Base-by-base conservation (phyloP, 192 early-diverging fungal species). In the Entomortierella lignicola region DNA sequence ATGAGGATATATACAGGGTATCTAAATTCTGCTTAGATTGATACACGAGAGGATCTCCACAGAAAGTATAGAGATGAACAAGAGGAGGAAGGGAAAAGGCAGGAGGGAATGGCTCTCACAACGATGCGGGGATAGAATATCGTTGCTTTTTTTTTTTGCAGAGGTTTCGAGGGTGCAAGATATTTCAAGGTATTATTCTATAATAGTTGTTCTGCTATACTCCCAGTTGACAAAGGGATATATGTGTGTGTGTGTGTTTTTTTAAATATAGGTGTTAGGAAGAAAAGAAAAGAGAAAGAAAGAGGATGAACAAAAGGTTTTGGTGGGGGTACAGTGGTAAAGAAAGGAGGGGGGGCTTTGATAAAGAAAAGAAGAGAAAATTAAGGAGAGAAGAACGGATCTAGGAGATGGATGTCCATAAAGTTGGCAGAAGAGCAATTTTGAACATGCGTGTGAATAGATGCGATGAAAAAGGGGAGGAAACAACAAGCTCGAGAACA, bases 301-400 rank as follows among this genome's bases (percentile, higher is more conserved):
- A 51, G 29, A 39, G n/a, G 52, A 34, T 8, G 55, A 34, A 55
- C 7, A 42, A 47, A 2, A 25, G 12, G 17, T 29, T 5, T 21
- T 21, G 21, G 50, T 20, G 18, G 30, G 23, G 42, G 42, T 29
- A 23, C 20, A 57, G 18, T 43, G 55, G 43, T 54, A 57, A 41
- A 57, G 27, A 43, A 56, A 37, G 30, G 62, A 56, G 31, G 34
- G 48, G 23, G 18, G 50, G 58, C 17, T 12, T 20, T 17, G n/a
- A 26, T 58, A 27, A 51, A 17, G 34, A 50, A 44, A 8, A 25
- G 25, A 70, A 54, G 57, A 41, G 20, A 47, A 44, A 47, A 61
- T 52, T 57, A 54, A 69, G 65, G 56, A 72, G 55, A 56, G 32
- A 72, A 37, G 37, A 34, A 48, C 44, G 43, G 34, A 61, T 13